A percentile compares a stretch with the other conserved stretches of the same genome.
These are phyloP conservation scores for Austroboletus eburneus DNA, from an alignment of 768 basidiomycete genomes.

Conservation along the genomic window DNA sequence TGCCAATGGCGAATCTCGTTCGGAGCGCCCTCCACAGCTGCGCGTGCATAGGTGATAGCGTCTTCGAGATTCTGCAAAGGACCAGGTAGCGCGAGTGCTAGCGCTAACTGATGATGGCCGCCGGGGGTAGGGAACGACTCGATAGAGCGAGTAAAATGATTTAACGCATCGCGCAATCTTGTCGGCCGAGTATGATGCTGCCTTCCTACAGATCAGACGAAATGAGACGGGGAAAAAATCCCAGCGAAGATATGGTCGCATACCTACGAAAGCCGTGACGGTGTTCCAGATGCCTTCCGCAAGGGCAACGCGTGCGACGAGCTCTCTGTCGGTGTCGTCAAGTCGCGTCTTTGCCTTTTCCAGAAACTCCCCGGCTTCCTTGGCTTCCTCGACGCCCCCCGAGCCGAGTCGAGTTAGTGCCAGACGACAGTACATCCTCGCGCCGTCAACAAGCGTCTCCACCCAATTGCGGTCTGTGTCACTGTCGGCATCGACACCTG, in stretches of 20 bases:
- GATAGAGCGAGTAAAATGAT: conserved; percentile 47
- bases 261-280: conserved; percentile 68
- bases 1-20: conserved; percentile 81
- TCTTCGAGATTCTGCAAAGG: conserved; percentile 59
- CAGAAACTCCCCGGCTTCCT: conserved; percentile 59
- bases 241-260: conserved; percentile 4
- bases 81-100: conserved; percentile 64
- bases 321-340: conserved; percentile 42
- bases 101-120: conserved; percentile 76
- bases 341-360: conserved; percentile 57
- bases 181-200: conserved; percentile 57
- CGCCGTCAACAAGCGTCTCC: conserved; percentile 70
- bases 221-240: not conserved
- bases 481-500: conserved; percentile 39
- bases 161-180: conserved; percentile 56
- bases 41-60: conserved; percentile 63
- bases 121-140: conserved; percentile 46
- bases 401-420: conserved; percentile 32
- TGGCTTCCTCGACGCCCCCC: conserved; percentile 54
- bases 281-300: conserved; percentile 74
- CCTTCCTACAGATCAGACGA: conserved; percentile 45
- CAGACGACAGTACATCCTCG: conserved; percentile 67
- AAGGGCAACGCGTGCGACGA: conserved; percentile 56
- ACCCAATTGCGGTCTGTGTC: conserved; percentile 76
- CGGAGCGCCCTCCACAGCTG: conserved; percentile 69